phyloP scores from a whole-genome alignment of 176 grass and related monocot genomes.

The Musa itinerans region DNA sequence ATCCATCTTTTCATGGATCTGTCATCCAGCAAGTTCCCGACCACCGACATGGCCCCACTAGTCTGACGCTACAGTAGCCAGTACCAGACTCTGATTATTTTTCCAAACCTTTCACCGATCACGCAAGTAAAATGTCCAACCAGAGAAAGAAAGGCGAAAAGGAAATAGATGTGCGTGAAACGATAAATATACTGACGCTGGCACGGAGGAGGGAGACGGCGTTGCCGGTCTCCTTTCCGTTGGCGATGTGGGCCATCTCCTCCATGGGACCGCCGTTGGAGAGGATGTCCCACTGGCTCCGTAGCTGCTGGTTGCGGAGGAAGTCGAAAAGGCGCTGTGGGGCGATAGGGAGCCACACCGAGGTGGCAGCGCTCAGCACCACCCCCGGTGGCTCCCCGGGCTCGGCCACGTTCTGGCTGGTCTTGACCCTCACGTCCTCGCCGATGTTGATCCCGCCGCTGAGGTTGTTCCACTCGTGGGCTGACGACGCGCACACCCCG shows the following conservation, averaged over 20 bases:
- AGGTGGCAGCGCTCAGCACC: conserved; percentile 75
- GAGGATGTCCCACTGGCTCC: conserved; percentile 83
- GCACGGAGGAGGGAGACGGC: conserved; percentile 60
- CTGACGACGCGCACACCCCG: conserved; percentile 63
- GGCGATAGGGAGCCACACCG: conserved; percentile 62
- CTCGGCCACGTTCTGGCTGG: conserved; percentile 55
- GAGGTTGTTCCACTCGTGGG: conserved; percentile 67
- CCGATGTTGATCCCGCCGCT: conserved; percentile 45
- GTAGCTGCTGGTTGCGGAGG: conserved; percentile 45
- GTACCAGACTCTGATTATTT: too few relatives aligned
- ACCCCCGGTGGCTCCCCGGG: conserved; percentile 69
- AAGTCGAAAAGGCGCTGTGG: conserved; percentile 62
- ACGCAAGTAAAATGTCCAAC: too few relatives aligned
- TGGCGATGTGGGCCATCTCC: conserved; percentile 62
- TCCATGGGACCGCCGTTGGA: conserved; percentile 74
- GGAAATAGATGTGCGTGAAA: conserved; percentile 3
- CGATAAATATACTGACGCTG: conserved; percentile 38
- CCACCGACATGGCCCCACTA: too few relatives aligned
- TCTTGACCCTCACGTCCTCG: conserved; percentile 62
- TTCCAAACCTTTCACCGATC: too few relatives aligned
- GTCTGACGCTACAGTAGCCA: too few relatives aligned
- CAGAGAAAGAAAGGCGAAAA: too few relatives aligned
- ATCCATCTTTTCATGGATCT: too few relatives aligned
- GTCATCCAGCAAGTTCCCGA: too few relatives aligned
- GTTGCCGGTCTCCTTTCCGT: conserved; percentile 70